Evolutionary conservation across 306 rosid genomes (phyloP), one percentile per base, ranked within the genome.

Genomic region (Dryas drummondii): DNA sequence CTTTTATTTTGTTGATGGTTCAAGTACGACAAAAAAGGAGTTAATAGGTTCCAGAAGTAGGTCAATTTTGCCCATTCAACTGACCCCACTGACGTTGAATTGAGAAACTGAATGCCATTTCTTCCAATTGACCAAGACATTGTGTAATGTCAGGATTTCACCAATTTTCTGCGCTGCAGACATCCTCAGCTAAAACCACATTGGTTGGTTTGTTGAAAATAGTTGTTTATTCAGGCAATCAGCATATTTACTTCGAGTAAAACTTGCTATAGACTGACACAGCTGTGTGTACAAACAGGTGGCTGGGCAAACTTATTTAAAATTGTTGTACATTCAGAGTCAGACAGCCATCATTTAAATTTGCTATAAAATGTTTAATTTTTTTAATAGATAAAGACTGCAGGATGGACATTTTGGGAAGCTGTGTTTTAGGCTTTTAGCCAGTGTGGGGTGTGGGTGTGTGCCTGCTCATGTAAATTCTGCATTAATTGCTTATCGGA

Each of bases 11-110:
- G 71, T 70, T 69, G 41, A 60, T 41, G 60, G 27, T 65, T 76
- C 27, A 17, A 56, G 74, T 61, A 72, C 62, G 59, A 50, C 78
- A 80, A 71, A 72, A 59, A 11, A 32, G 78, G 49, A 32, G 9
- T 79, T 52, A 74, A 67, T 72, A 72, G 76, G 79, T 77, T 80
- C 22, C 66, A 32, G 70, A 76, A 65, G 78, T 72, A 74, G 88
- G 72, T 73, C 79, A 75, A 64, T 62, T 60, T 22, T 62, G 54
- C 59, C 80, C 73, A 66, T 74, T 75, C 68, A 58, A 27, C 66
- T 9, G 75, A 42, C 17, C 76, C 79, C 79, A 32, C 51, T 60
- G 47, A 57, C 27, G 74, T 53, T 45, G 67, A 45, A 57, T 7
- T 57, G 55, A 72, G 55, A 57, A 59, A 26, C 48, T 59, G 76